Base-by-base conservation (phyloP, 768 basidiomycete species). In the Pleurotus platypus region DNA sequence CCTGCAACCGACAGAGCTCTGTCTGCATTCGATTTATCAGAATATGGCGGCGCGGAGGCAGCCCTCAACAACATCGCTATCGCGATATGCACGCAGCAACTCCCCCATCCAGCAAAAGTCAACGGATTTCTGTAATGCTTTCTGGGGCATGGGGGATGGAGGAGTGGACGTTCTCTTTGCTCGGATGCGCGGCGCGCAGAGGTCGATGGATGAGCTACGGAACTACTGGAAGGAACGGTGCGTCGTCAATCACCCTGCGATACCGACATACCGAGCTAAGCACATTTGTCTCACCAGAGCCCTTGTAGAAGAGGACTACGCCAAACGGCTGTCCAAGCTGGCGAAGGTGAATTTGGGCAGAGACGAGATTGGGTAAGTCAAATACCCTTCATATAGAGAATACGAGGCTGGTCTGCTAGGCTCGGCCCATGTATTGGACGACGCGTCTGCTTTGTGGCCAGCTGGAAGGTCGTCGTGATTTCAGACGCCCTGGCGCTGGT, bases 161-260 rank as follows among this genome's bases (percentile, higher is more conserved):
- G 94, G 94, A 13, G 93, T 92, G 60, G 92, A 96, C 64, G 92
- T 95, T 46, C 77, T 98, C 30, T 90, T 92, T 68, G 88, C 93
- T 30, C 82, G 93, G 59, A 90, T 96, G 86, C 80, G 93, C 7
- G 92, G 92, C 16, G 91, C 90, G 12, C 70, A 81, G 15, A 81
- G 91, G 69, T 94, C 94, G 1, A 84, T 90, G 75, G 96, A 98
- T 48, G 97, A 98, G 61, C 68, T 98, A 49, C 82, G 80, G 62
- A 82, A 75, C 45, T 95, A 91, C 66, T 97, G 94, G 92, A 95
- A 94, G 66, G 96, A 98, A 72, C 80, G 96, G 95, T 95, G 60
- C 58, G 85, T 73, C 30, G 27, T 2, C n/a, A 57, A 5, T 54
- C 27, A 53, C 48, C 30, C 35, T 13, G 30, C 30, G 9, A 35